These are phyloP conservation scores for Calonectria pseudoreteaudii DNA, from an alignment of 2,329 filamentous ascomycete species.

Conservation along the genomic window DNA sequence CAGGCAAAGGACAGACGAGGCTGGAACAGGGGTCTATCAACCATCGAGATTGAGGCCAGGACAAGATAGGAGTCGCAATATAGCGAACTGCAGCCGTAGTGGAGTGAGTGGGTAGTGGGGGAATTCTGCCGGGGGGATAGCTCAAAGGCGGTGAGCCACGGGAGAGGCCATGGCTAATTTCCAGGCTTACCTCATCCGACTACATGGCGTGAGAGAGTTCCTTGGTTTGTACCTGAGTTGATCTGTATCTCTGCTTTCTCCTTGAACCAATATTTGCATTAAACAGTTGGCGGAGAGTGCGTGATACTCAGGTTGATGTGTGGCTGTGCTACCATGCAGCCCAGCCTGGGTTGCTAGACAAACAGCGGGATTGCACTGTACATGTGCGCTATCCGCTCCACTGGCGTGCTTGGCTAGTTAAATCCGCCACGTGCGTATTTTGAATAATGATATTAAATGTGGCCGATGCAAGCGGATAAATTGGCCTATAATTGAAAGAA, in stretches of 20 bases:
- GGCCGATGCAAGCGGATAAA: neutral
- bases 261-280: neutral
- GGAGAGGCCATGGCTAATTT: neutral
- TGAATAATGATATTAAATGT: neutral
- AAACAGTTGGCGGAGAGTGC: neutral
- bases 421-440: neutral
- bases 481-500: neutral
- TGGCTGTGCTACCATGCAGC: neutral
- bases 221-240: neutral
- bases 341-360: neutral
- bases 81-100: slow-evolving; percentile 7
- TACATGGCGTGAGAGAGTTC: neutral
- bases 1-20: neutral
- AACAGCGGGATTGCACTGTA: neutral
- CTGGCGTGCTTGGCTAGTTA: neutral
- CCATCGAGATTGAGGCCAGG: neutral
- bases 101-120: slow-evolving; percentile 23
- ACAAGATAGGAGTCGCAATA: slow-evolving; percentile 28
- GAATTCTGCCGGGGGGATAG: slow-evolving; percentile 26
- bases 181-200: slow-evolving; percentile 3
- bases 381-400: neutral
- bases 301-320: neutral
- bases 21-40: slow-evolving; percentile 2
- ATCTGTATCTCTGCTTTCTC: neutral
- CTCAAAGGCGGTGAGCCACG: slow-evolving; percentile 22